Evolutionary conservation across 768 basidiomycete species (phyloP).

Genomic region (Leccinum rimulosum): DNA sequence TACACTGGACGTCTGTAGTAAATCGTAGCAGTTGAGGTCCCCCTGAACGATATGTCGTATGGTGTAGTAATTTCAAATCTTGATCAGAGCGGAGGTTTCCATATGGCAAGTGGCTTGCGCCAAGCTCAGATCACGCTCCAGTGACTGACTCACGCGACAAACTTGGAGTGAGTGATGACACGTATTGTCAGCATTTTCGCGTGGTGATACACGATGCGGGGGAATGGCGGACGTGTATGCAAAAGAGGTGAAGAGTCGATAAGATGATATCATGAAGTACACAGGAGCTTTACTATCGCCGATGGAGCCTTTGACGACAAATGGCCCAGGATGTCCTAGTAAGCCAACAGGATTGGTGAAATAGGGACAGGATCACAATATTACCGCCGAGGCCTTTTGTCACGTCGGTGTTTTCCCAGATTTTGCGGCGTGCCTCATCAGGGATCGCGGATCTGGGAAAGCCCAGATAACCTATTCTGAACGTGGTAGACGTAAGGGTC

Average conservation of each 20-base stretch:
- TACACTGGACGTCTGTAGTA: not conserved
- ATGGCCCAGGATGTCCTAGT: not conserved
- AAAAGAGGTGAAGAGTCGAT: not conserved
- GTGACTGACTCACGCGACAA: not conserved
- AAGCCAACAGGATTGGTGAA: not conserved
- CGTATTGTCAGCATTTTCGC: not conserved
- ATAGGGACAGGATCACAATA: not conserved
- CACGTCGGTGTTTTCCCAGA: not conserved
- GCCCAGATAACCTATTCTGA: constrained; percentile 18
- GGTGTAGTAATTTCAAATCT: constrained; percentile 9
- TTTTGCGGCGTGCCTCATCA: constrained; percentile 5
- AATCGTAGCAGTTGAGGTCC: not conserved
- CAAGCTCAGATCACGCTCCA: not conserved
- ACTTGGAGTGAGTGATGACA: not conserved
- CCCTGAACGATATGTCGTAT: not conserved
- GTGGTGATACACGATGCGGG: not conserved
- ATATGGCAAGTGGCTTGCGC: constrained; percentile 9
- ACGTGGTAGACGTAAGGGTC: constrained; percentile 1
- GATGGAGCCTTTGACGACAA: not conserved
- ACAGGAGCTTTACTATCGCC: not conserved
- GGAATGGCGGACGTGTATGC: not conserved
- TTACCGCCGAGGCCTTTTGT: not conserved
- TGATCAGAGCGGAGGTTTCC: not conserved
- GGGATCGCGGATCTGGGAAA: constrained; percentile 22
- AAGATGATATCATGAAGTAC: not conserved